Evolutionary conservation across 176 grass and related monocot species (phyloP).

Genomic region (Areca catechu): DNA sequence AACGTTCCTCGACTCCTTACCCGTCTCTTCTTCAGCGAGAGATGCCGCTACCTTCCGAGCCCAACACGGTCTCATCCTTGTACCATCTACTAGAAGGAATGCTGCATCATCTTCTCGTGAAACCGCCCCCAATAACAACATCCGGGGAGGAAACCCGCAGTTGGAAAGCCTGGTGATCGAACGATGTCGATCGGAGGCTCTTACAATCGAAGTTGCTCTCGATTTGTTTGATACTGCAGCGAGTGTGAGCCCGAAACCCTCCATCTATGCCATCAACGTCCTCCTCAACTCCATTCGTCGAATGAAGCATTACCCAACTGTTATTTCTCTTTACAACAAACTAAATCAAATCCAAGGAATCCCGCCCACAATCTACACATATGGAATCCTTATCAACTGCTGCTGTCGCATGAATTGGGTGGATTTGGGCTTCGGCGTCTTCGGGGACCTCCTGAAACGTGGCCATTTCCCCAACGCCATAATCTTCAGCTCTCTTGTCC

Average conservation of each 20-base stretch:
- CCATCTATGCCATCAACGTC: not conserved
- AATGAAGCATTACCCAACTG: not conserved
- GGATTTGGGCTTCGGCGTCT: constrained; percentile 6
- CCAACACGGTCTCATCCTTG: too few relatives aligned
- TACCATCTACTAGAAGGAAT: too few relatives aligned
- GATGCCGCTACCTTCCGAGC: too few relatives aligned
- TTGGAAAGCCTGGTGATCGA: not conserved
- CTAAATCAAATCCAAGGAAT: not conserved
- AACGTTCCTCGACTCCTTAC: too few relatives aligned
- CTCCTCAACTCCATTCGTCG: not conserved
- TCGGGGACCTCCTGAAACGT: constrained; percentile 3
- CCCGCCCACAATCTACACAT: not conserved
- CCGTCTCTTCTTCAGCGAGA: too few relatives aligned
- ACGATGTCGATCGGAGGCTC: too few relatives aligned
- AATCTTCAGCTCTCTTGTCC: not conserved
- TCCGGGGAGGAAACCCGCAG: too few relatives aligned
- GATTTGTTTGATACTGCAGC: not conserved
- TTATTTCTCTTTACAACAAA: constrained; percentile 17
- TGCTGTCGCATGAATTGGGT: constrained; percentile 1
- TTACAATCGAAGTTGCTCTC: not conserved
- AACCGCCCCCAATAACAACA: too few relatives aligned
- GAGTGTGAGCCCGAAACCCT: not conserved
- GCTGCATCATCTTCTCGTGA: too few relatives aligned
- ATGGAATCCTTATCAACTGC: constrained; percentile 17
- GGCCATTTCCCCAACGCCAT: not conserved